These are phyloP conservation scores for Emergomyces pasteurianus DNA, from an alignment of 2,329 filamentous ascomycete species.

Conservation along the genomic window DNA sequence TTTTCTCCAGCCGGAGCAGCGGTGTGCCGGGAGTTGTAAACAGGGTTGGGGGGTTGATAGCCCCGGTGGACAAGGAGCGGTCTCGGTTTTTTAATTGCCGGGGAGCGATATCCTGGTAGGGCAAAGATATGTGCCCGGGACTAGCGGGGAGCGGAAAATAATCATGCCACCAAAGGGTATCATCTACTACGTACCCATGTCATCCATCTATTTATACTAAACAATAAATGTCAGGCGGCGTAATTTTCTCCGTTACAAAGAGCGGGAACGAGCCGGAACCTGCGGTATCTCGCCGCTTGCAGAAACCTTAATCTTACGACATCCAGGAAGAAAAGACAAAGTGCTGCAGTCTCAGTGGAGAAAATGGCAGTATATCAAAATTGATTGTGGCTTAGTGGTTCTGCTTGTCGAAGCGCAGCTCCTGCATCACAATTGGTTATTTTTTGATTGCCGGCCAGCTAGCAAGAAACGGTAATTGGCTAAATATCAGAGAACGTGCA, in stretches of 20 bases:
- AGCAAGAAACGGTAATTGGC: background rate
- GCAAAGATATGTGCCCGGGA: background rate
- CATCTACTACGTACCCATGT: background rate
- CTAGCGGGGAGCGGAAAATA: background rate
- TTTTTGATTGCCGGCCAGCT: background rate
- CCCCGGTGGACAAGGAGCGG: background rate
- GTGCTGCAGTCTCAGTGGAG: too few relatives aligned
- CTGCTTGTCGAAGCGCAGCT: too few relatives aligned
- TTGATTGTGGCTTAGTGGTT: background rate
- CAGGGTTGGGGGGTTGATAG: background rate
- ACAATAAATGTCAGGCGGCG: background rate
- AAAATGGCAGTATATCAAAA: too few relatives aligned
- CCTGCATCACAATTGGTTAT: background rate
- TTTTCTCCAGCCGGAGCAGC: background rate
- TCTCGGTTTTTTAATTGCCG: background rate
- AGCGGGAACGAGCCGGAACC: background rate
- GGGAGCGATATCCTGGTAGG: background rate
- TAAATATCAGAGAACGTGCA: background rate
- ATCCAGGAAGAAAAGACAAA: background rate
- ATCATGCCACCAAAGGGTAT: too few relatives aligned
- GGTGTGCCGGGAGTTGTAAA: background rate
- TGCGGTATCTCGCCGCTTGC: background rate
- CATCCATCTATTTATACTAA: background rate
- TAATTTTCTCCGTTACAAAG: background rate
- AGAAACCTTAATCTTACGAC: background rate